Base-by-base conservation (phyloP, 257 asterid genomes). In the Coffea eugenioides region DNA sequence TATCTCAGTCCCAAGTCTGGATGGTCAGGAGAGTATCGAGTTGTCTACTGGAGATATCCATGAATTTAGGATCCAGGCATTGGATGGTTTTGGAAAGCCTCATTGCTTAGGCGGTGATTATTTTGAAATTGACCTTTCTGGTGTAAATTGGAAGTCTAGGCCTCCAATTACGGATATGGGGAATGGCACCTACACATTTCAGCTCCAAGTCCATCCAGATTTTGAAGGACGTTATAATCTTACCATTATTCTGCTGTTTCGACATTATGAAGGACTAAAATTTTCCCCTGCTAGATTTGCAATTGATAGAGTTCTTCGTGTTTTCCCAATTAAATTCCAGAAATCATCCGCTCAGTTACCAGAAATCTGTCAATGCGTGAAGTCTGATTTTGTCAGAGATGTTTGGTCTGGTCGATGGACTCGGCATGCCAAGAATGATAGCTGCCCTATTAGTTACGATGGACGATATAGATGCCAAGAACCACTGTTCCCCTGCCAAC, bases 381-480 rank as follows among this genome's bases (percentile, higher is more conserved):
- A 80, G 71, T 64, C 77, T 41, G 99, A 94, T 88, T 88, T 87
- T 73, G 41, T 11, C 8, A 88, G 81, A 83, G 90, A 88, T 71
- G 89, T 88, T 8, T 96, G 99, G 99, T 89, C 97, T 2, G 98
- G 99, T 4, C 82, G 97, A 57, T 96, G 98, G 98, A 94, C 97
- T 49, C 89, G 97, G 2, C 97, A 89, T 69, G 96, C 87, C 54
- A 88, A 84, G 84, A 92, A 96, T 39, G 91, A 89, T 43, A 86
- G 80, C 4, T 96, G 99, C 68, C 43, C 73, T 54, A 92, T 96
- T 67, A 84, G 93, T 65, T 23, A 85, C 1, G 94, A 92, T 68
- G 99, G 98, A 0, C 75, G 97, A 21, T 96, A 91, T 78, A 88
- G 96, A 77, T 96, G 97, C 81, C 98, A 85, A 75, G 91, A 88